A percentile compares a stretch with the other conserved stretches of the same genome.
phyloP scores from a whole-genome alignment of 1,284 basidiomycete species.

The Schizophyllum commune region DNA sequence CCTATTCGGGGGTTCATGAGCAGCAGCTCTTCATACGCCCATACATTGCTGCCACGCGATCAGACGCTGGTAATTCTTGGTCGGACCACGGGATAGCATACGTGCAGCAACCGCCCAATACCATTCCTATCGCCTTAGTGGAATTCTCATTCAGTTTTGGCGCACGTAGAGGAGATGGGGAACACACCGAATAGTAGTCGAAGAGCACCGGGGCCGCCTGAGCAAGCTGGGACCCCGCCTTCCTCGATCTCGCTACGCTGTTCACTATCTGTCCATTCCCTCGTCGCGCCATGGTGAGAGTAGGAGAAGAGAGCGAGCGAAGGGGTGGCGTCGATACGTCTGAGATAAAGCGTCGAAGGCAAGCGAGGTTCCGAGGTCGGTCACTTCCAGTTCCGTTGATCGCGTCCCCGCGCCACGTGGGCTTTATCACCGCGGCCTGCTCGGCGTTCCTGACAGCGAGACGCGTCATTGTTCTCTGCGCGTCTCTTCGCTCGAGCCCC shows the following conservation, averaged over 20 bases:
- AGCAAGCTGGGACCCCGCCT: slow-evolving; percentile 1
- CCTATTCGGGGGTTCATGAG: slow-evolving; percentile 64
- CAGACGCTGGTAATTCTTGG: neutral
- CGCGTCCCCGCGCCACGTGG: neutral
- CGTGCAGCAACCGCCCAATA: slow-evolving; percentile 81
- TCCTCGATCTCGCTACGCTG: neutral
- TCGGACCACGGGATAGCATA: slow-evolving; percentile 26
- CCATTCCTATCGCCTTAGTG: slow-evolving; percentile 22
- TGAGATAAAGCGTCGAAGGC: neutral
- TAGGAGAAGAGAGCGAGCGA: no score
- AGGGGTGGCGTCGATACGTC: no score
- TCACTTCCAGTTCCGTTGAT: neutral
- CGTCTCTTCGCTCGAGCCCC: no score
- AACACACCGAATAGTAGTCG: slow-evolving; percentile 39
- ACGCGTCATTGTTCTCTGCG: neutral
- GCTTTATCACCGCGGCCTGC: no score
- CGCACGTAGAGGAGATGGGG: slow-evolving; percentile 5
- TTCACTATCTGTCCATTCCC: neutral
- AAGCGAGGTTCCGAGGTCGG: neutral
- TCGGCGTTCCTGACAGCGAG: neutral
- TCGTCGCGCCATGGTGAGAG: neutral
- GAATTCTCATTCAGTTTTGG: neutral
- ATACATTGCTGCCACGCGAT: slow-evolving; percentile 46
- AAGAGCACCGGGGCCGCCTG: slow-evolving; percentile 33
- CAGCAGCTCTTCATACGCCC: slow-evolving; percentile 64